These are phyloP conservation scores for Scytalidium sp. DNA, from an alignment of 2,329 filamentous ascomycete species.

Conservation along the genomic window DNA sequence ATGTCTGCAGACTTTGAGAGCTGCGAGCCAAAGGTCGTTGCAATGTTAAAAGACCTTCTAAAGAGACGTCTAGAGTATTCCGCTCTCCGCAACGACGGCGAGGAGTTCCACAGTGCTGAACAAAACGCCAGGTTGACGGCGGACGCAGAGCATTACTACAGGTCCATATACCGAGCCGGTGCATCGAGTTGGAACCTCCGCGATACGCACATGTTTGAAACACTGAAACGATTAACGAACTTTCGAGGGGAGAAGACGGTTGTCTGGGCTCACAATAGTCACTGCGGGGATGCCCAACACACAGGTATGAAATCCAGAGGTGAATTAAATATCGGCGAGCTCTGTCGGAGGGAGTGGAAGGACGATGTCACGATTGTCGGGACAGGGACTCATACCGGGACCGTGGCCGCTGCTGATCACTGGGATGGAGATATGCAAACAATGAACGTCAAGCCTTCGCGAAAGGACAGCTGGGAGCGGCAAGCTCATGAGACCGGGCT, in stretches of 20 bases:
- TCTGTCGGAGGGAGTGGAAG: constrained; percentile 44
- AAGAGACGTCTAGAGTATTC: constrained; percentile 34
- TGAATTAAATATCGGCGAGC: constrained; percentile 50
- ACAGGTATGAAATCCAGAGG: constrained; percentile 44
- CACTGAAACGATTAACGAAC: constrained; percentile 40
- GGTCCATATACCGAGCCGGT: constrained; percentile 47
- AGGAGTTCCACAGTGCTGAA: constrained; percentile 45
- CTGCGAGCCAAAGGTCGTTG: constrained; percentile 43
- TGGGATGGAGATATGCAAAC: constrained; percentile 50
- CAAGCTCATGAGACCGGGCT: constrained; percentile 44
- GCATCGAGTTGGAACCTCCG: constrained; percentile 48
- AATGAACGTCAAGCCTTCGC: constrained; percentile 44
- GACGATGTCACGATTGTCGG: constrained; percentile 41
- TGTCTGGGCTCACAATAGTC: constrained; percentile 53
- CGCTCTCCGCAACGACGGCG: constrained; percentile 32
- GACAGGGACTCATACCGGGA: constrained; percentile 47
- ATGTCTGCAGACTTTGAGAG: constrained; percentile 33
- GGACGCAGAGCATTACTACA: constrained; percentile 47
- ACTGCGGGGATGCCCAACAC: constrained; percentile 50
- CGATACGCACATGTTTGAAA: constrained; percentile 50
- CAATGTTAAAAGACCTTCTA: constrained; percentile 42
- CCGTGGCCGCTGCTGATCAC: constrained; percentile 46
- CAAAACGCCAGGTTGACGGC: constrained; percentile 47
- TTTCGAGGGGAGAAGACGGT: constrained; percentile 41
- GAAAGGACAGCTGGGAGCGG: constrained; percentile 45